A percentile compares a stretch with the other conserved stretches of the same genome.
phyloP scores from a whole-genome alignment of 352 stramenopile species.

The Lagenidium giganteum region DNA sequence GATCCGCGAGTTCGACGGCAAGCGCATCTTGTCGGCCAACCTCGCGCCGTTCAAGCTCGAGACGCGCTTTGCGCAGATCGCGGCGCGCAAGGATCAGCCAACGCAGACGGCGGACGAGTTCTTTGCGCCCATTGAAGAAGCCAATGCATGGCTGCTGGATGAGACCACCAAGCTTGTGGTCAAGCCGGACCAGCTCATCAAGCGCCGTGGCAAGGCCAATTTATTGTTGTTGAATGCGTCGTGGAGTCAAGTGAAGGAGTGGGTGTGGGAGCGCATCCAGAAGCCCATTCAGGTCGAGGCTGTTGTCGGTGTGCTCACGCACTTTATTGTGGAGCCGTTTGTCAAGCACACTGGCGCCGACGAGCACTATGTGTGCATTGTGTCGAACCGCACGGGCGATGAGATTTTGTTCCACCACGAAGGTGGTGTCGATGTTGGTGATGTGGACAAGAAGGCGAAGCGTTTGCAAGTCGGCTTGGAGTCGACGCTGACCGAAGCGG shows the following conservation, averaged over 20 bases:
- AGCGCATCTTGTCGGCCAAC: slow-evolving; percentile 86
- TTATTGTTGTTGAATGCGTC: slow-evolving; percentile 93
- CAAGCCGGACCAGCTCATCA: slow-evolving; percentile 98
- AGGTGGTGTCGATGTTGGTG: slow-evolving; percentile 93
- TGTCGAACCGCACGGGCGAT: slow-evolving; percentile 91
- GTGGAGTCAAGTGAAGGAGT: slow-evolving; percentile 90
- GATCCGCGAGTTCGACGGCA: slow-evolving; percentile 95
- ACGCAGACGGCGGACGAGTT: slow-evolving; percentile 44
- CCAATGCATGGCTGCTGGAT: slow-evolving; percentile 83
- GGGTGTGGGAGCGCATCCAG: slow-evolving; percentile 93
- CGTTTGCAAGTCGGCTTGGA: slow-evolving; percentile 86
- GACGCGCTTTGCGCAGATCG: slow-evolving; percentile 72
- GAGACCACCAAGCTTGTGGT: slow-evolving; percentile 88
- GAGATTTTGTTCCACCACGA: slow-evolving; percentile 96
- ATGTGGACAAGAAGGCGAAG: slow-evolving; percentile 93
- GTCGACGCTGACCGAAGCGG: slow-evolving; percentile 50
- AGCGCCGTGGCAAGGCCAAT: slow-evolving; percentile 94
- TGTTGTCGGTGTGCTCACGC: slow-evolving; percentile 90
- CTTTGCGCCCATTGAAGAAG: slow-evolving; percentile 59
- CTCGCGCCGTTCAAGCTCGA: slow-evolving; percentile 77
- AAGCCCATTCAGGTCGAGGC: slow-evolving; percentile 89
- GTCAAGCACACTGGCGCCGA: slow-evolving; percentile 88
- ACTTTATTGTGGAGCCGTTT: slow-evolving; percentile 98
- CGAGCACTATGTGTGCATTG: slow-evolving; percentile 98
- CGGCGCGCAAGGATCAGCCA: slow-evolving; percentile 31